Evolutionary conservation across 257 asterid genomes (phyloP).

Genomic region (Agastache rugosa): DNA sequence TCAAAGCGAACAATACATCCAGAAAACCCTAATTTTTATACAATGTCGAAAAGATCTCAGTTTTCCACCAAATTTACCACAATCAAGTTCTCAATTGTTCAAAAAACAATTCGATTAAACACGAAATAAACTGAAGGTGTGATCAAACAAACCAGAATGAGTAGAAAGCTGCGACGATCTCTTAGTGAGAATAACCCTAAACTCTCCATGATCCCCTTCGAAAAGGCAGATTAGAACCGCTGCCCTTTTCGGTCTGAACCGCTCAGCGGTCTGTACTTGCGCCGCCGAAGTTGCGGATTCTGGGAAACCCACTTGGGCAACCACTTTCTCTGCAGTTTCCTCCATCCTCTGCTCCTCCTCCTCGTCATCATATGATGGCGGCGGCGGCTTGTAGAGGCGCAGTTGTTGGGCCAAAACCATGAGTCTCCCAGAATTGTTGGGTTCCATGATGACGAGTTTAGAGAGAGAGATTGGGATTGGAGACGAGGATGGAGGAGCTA

Average conservation of each 20-base stretch:
- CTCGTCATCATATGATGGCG: conserved; percentile 47
- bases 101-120: neutral
- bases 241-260: conserved; percentile 80
- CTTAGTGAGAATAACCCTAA: conserved; percentile 86
- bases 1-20: neutral
- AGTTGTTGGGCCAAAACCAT: conserved; percentile 72
- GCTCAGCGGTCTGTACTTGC: conserved; percentile 47
- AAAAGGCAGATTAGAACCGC: conserved; percentile 91
- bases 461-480: conserved; percentile 39
- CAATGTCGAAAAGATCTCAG: neutral
- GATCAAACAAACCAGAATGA: conserved; percentile 77
- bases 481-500: conserved; percentile 30
- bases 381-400: conserved; percentile 75
- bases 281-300: conserved; percentile 74
- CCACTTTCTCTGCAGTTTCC: conserved; percentile 76
- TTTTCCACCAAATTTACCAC: conserved; percentile 18
- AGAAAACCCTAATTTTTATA: neutral
- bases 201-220: conserved; percentile 81
- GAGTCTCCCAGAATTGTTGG: conserved; percentile 48
- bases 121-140: neutral
- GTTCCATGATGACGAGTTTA: conserved; percentile 53
- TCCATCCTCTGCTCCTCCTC: conserved; percentile 72
- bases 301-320: conserved; percentile 77
- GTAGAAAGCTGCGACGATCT: conserved; percentile 85
- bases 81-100: conserved; percentile 30